phyloP scores from a whole-genome alignment of 2,329 filamentous ascomycete species.

The Dothiorella sarmentorum region DNA sequence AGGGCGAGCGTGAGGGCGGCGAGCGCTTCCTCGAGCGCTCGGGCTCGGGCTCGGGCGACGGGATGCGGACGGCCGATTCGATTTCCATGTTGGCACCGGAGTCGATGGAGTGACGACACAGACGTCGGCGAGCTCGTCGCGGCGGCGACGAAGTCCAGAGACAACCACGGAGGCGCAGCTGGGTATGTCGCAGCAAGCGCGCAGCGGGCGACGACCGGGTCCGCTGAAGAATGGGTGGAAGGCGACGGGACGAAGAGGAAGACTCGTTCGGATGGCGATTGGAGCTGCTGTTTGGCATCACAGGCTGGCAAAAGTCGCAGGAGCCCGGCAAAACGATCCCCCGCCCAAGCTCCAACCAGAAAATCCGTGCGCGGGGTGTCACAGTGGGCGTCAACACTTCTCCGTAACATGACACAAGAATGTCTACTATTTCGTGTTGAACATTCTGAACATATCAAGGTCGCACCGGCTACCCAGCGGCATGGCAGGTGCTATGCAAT shows the following conservation, averaged over 20 bases:
- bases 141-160: background rate
- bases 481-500: no score
- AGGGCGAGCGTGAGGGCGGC: slow-evolving; percentile 52
- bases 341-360: background rate
- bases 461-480: no score
- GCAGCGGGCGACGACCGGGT: background rate
- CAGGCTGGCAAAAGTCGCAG: slow-evolving; percentile 3
- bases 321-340: background rate
- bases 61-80: slow-evolving; percentile 57
- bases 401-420: no score
- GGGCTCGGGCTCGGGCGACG: slow-evolving; percentile 53
- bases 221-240: background rate
- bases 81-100: slow-evolving; percentile 25
- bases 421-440: no score
- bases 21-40: slow-evolving; percentile 53
- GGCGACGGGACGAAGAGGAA: background rate
- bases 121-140: background rate
- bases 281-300: background rate
- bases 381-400: no score
- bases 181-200: background rate
- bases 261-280: background rate
- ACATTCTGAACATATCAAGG: no score
- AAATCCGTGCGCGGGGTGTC: background rate
- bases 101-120: background rate
- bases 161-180: slow-evolving; percentile 1